A percentile compares a stretch with the other conserved stretches of the same genome.
These are phyloP conservation scores for Amauroascus verrucosus DNA, from an alignment of 2,329 filamentous ascomycete species.

Conservation along the genomic window DNA sequence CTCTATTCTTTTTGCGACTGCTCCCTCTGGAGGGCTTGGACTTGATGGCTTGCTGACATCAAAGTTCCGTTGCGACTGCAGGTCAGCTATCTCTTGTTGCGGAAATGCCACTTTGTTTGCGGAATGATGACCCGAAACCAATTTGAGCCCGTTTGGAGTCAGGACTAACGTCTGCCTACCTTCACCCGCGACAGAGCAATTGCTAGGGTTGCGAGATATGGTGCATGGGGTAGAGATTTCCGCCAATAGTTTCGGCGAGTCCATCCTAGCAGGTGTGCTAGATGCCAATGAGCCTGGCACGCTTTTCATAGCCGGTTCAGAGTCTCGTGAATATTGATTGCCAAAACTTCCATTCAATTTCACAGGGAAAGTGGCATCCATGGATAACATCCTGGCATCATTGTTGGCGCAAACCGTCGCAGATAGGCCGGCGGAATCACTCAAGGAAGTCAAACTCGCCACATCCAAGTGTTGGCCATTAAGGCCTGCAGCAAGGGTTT, in stretches of 20 bases:
- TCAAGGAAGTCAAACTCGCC: no score
- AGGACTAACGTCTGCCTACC: neutral
- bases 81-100: neutral
- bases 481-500: neutral
- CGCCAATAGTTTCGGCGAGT: neutral
- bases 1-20: neutral
- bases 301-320: no score
- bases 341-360: neutral
- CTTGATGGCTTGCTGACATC: constrained; percentile 3
- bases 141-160: constrained; percentile 1
- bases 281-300: neutral
- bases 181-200: neutral
- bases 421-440: no score
- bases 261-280: neutral
- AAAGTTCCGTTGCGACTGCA: neutral
- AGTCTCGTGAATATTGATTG: no score
- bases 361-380: neutral
- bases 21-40: neutral
- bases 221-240: neutral
- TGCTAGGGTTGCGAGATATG: neutral
- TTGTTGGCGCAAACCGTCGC: neutral
- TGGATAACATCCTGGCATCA: neutral
- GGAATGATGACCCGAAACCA: neutral
- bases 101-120: neutral
- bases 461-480: no score